Base-by-base conservation (phyloP, 768 basidiomycete species). In the Galerina sulciceps region DNA sequence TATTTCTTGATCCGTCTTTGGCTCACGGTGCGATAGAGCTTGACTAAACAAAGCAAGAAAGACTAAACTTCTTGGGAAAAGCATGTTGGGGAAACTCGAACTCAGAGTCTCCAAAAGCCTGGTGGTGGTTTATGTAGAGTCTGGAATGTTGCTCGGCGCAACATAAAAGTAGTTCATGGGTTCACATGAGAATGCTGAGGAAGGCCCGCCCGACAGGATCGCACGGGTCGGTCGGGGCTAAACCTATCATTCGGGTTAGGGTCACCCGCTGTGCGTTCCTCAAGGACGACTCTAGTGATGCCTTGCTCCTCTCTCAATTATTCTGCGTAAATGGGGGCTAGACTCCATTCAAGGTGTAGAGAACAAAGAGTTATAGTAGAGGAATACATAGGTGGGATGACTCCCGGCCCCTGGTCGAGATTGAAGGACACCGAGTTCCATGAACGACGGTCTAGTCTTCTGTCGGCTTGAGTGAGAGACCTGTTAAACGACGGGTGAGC, bases 1-100 rank as follows among this genome's bases (percentile, higher is more conserved):
- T 43, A 79, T 73, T 63, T 84, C 81, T 59, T 79, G 68, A 2
- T 74, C 72, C 0, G 79, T 77, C 62, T 74, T 76, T 4, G 82
- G 80, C 43, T 78, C 70, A 48, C 75, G 75, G 66, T 84, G 83
- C 6, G 79, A 81, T 4, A 60, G 35, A 14, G 63, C 71, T 6
- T 66, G 41, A 22, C 66, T 58, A 18, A 74, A 60, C 5, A 75
- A 57, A 4, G 61, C 34, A 41, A 73, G 45, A 43, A 69, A 45
- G 37, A 67, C 53, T 14, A 57, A 26, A 41, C 35, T 17, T 36
- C 50, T 48, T 48, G 55, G 49, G 47, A 48, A 31, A 54, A 45
- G 50, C 64, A 62, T 56, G 48, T 53, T 43, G 44, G 58, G 35
- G 18, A 53, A 46, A 22, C 38, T 22, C 38, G 49, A 46, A 22